phyloP scores from a whole-genome alignment of 2,329 filamentous ascomycete species.

The Arthrobotrys pseudoclavata region DNA sequence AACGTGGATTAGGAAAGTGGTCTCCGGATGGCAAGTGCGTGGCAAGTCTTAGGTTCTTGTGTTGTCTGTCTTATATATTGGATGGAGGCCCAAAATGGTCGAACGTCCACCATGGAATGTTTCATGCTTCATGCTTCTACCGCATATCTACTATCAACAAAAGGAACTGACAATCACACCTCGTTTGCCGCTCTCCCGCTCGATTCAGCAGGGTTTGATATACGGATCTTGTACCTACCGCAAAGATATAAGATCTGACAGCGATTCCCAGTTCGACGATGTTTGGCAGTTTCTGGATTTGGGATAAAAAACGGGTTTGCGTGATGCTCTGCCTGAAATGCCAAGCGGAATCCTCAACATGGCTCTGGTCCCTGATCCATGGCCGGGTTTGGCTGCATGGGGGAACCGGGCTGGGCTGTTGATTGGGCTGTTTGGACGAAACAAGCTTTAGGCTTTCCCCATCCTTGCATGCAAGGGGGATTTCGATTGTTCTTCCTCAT shows the following conservation, averaged over 20 bases:
- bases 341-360: constrained; percentile 43
- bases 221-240: constrained; percentile 44
- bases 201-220: constrained; percentile 10
- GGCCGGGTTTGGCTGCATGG: constrained; percentile 34
- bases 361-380: constrained; percentile 33
- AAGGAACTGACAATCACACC: constrained; percentile 30
- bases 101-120: no score
- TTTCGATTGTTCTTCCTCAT: constrained; percentile 25
- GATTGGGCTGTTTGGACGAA: constrained; percentile 36
- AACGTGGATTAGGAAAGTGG: constrained; percentile 56
- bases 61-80: constrained; percentile 41
- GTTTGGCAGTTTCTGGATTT: constrained; percentile 60
- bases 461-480: constrained; percentile 32
- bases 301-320: constrained; percentile 60
- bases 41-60: constrained; percentile 40
- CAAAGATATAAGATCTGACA: constrained; percentile 56
- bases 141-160: constrained; percentile 33
- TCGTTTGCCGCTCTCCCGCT: constrained; percentile 57
- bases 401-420: constrained; percentile 20
- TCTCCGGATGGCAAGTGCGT: constrained; percentile 33
- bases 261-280: constrained; percentile 41
- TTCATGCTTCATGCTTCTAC: no score
- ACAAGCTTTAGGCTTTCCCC: constrained; percentile 52
- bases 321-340: constrained; percentile 61
- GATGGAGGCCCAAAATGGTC: constrained; percentile 20